phyloP scores from a whole-genome alignment of 257 asterid species.

The Misopates orontium region DNA sequence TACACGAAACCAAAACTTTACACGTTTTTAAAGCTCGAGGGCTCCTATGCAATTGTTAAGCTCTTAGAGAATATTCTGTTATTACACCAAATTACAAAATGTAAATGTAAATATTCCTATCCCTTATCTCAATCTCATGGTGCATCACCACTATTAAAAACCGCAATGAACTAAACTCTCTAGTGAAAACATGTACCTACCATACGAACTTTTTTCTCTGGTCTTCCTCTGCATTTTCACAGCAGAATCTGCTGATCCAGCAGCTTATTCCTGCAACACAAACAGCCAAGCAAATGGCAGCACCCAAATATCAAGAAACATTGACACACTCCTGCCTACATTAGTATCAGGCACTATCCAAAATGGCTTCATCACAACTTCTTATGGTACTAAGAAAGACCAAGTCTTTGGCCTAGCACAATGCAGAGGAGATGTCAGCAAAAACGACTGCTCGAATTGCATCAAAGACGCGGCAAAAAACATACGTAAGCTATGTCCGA shows the following conservation, averaged over 20 bases:
- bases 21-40: no score
- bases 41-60: no score
- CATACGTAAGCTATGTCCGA: constrained; percentile 44
- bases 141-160: constrained; percentile 2
- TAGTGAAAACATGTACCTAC: constrained; percentile 35
- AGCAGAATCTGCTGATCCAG: constrained; percentile 52
- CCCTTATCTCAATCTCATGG: not conserved
- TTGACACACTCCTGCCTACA: constrained; percentile 36
- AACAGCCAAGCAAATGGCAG: constrained; percentile 23
- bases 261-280: constrained; percentile 40
- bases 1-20: no score
- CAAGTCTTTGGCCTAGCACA: constrained; percentile 67
- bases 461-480: constrained; percentile 48
- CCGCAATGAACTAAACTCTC: not conserved
- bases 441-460: constrained; percentile 57
- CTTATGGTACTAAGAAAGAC: constrained; percentile 36
- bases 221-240: constrained; percentile 28
- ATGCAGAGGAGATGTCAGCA: constrained; percentile 74
- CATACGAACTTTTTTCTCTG: constrained; percentile 26
- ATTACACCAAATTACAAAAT: no score
- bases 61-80: no score
- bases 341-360: constrained; percentile 42
- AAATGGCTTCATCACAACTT: constrained; percentile 46
- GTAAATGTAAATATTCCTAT: not conserved
- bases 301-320: constrained; percentile 37